Evolutionary conservation across 495 filamentous ascomycete genomes (phyloP), one percentile per base, ranked within the genome.

Genomic region (Annulohypoxylon stygium): DNA sequence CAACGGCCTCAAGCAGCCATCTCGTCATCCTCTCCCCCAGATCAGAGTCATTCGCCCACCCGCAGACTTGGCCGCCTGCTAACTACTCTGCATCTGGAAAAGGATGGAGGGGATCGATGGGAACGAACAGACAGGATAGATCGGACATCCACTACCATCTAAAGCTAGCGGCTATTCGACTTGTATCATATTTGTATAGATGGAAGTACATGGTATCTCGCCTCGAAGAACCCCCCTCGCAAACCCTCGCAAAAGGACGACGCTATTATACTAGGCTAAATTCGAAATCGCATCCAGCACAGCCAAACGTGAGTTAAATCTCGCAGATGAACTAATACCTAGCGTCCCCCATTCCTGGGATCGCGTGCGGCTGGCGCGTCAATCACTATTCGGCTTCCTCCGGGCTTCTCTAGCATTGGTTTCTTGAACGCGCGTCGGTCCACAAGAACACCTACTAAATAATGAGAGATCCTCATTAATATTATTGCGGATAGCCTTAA

Each of bases 291-390:
- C 57, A 54, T 55, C 16, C 50, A 50, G 55, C 57, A 53, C 45
- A 11, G 41, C 16, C 25, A 68, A 65, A 54, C 55, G 11, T 48
- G 30, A 30, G 45, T 47, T 36, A 57, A 63, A 41, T 25, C 51
- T 75, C 60, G 57, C 64, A 71, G 63, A 54, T 43, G 43, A 71
- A 43, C 67, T 70, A 71, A 64, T 30, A 36, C 34, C 64, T 71
- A 71, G 72, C 72, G 67, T 71, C 57, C 72, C 59, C 64, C 72
- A 65, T 71, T 47, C 59, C 30, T 71, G 67, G 67, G 68, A 71
- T 71, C 72, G 67, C 63, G 64, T 71, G 71, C 73, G 65, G 69
- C 69, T 66, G 69, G 64, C 73, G 61, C 73, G 68, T 71, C 54
- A 55, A 72, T 65, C 59, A 65, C 36, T 71, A 51, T 62, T 75